These are phyloP conservation scores for Nannochloris sp. DNA, from an alignment of 139 green algal genomes.

Conservation along the genomic window DNA sequence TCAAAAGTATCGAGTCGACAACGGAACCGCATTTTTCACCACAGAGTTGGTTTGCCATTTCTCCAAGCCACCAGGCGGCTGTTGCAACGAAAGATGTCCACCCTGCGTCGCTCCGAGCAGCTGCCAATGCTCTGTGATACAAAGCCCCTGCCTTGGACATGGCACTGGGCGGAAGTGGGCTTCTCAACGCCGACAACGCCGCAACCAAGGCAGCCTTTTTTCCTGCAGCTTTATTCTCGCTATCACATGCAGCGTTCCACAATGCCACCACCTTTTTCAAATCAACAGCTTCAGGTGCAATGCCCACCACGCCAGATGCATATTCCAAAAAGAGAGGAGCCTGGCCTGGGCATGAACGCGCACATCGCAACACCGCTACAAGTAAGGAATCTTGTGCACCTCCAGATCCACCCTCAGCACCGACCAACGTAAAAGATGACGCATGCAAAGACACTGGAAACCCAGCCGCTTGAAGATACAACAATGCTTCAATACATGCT, in stretches of 20 bases:
- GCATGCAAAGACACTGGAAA: slow-evolving; percentile 13
- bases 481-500: slow-evolving; percentile 38
- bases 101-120: slow-evolving; percentile 29
- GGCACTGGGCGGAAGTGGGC: slow-evolving; percentile 23
- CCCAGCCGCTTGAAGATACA: slow-evolving; percentile 39
- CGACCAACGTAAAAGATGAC: slow-evolving; percentile 2
- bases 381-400: slow-evolving; percentile 29
- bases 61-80: slow-evolving; percentile 65
- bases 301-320: slow-evolving; percentile 40
- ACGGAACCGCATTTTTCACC: slow-evolving; percentile 34
- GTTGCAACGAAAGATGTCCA: slow-evolving; percentile 43
- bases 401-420: slow-evolving; percentile 12
- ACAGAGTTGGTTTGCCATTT: slow-evolving; percentile 57
- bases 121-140: slow-evolving; percentile 9
- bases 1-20: slow-evolving; percentile 1
- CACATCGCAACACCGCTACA: slow-evolving; percentile 29
- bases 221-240: slow-evolving; percentile 11
- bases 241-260: slow-evolving; percentile 31
- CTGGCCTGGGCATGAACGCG: slow-evolving; percentile 39
- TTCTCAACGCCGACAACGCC: slow-evolving; percentile 30
- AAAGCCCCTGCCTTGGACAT: slow-evolving; percentile 7
- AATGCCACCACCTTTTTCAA: slow-evolving; percentile 32
- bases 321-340: slow-evolving; percentile 44
- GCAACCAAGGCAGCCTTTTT: slow-evolving; percentile 26
- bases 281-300: slow-evolving; percentile 30